Percentiles rank a stretch among this genome's conserved stretches.
Evolutionary conservation across 1,284 basidiomycete species (phyloP).

Genomic region (Trichosporon ovoides): DNA sequence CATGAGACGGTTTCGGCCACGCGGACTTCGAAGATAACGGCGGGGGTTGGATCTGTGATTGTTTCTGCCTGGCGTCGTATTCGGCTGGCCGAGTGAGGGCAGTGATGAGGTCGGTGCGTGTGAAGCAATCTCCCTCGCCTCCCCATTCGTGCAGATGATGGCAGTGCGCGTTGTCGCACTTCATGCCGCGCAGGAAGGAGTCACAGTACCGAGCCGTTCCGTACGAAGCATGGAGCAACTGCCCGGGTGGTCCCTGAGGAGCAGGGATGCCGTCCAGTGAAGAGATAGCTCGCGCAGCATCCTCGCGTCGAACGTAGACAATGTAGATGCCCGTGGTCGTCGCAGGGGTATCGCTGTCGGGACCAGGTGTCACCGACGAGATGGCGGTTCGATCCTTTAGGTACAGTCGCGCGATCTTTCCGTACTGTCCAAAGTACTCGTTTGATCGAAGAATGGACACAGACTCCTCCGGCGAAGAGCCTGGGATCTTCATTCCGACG

Average conservation of each 20-base stretch:
- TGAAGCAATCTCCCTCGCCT: constrained; percentile 95
- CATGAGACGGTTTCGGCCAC: constrained; percentile 37
- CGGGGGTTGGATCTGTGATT: constrained; percentile 31
- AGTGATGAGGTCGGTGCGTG: constrained; percentile 83
- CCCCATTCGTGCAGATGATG: constrained; percentile 97
- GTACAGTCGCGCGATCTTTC: constrained; percentile 93
- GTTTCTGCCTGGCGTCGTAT: constrained; percentile 45
- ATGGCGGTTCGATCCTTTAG: constrained; percentile 73
- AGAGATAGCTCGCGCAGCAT: constrained; percentile 86
- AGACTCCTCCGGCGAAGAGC: constrained; percentile 78
- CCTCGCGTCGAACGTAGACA: constrained; percentile 89
- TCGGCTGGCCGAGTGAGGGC: constrained; percentile 53
- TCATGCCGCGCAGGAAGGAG: constrained; percentile 79
- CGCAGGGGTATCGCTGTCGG: constrained; percentile 49
- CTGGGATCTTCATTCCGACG: constrained; percentile 79
- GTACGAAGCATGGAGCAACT: constrained; percentile 85
- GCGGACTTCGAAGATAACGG: constrained; percentile 28
- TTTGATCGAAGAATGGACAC: constrained; percentile 89
- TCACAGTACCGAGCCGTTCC: constrained; percentile 99
- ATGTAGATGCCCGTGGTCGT: constrained; percentile 84
- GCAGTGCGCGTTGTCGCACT: constrained; percentile 69
- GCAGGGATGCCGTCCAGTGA: constrained; percentile 87
- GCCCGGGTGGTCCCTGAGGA: constrained; percentile 64
- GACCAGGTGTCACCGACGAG: constrained; percentile 50
- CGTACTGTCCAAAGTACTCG: constrained; percentile 98